Evolutionary conservation across 192 early-diverging fungal genomes (phyloP).

Genomic region (Linnemannia hyalina): DNA sequence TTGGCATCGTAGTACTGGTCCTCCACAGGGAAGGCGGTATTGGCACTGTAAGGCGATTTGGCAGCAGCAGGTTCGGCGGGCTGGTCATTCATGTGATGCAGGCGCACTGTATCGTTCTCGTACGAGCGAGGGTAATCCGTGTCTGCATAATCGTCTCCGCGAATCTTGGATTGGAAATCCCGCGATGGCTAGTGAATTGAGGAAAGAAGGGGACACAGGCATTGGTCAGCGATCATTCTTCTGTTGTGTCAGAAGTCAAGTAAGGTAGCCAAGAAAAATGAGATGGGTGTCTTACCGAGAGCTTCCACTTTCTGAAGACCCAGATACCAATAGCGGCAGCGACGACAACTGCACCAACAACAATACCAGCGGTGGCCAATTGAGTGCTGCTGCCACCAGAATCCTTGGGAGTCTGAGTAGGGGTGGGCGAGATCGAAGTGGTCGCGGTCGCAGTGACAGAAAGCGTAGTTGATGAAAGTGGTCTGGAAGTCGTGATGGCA

Average conservation of each 20-base stretch:
- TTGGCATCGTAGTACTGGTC: slow-evolving; percentile 52
- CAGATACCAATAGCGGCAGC: slow-evolving; percentile 64
- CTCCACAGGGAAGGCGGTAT: slow-evolving; percentile 23
- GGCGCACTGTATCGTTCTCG: slow-evolving; percentile 54
- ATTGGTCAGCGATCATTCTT: neutral
- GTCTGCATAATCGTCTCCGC: slow-evolving; percentile 53
- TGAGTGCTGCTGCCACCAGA: neutral
- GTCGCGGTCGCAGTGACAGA: neutral
- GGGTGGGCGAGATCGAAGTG: neutral
- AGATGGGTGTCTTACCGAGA: slow-evolving; percentile 44
- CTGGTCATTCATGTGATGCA: slow-evolving; percentile 54
- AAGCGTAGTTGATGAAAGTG: neutral
- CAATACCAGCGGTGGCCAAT: slow-evolving; percentile 35
- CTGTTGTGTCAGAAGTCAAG: neutral
- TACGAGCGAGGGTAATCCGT: slow-evolving; percentile 37
- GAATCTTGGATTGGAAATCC: slow-evolving; percentile 63
- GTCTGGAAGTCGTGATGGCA: neutral
- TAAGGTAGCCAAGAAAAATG: neutral
- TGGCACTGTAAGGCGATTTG: slow-evolving; percentile 33
- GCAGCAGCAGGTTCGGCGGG: slow-evolving; percentile 18
- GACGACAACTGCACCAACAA: slow-evolving; percentile 36
- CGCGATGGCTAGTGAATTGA: slow-evolving; percentile 57
- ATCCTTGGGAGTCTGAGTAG: neutral
- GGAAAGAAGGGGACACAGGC: neutral
- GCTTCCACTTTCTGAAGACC: slow-evolving; percentile 68